Evolutionary conservation across 2,329 filamentous ascomycete genomes (phyloP).

Genomic region (Pestalotiopsis sp.): DNA sequence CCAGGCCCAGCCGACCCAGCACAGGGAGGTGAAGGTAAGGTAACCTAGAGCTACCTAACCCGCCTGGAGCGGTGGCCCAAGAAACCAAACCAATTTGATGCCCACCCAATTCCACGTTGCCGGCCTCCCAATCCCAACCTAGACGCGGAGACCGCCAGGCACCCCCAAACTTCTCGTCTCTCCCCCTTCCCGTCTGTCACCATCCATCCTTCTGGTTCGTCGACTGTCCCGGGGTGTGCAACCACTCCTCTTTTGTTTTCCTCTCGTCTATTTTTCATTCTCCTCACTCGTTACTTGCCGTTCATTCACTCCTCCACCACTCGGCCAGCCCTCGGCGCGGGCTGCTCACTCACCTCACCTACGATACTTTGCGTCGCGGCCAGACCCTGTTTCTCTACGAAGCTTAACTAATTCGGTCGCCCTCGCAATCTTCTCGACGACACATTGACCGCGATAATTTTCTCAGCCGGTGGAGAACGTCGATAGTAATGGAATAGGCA

Average conservation of each 20-base stretch:
- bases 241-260: conserved; percentile 3
- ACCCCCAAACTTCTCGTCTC: neutral
- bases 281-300: conserved; percentile 2
- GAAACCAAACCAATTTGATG: neutral
- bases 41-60: neutral
- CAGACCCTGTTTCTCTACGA: neutral
- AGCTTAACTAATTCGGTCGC: neutral
- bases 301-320: neutral
- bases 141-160: neutral
- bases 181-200: conserved; percentile 2
- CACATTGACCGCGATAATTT: neutral
- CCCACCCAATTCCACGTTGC: neutral
- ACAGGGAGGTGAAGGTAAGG: too few relatives aligned
- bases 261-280: neutral
- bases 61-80: neutral
- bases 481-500: conserved; percentile 2
- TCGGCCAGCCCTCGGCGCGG: neutral
- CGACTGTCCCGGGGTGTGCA: conserved; percentile 3
- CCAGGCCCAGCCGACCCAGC: neutral
- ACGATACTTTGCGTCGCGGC: neutral
- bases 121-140: neutral
- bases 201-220: neutral
- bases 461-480: neutral
- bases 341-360: neutral
- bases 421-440: neutral